Evolutionary conservation across 768 basidiomycete genomes (phyloP).

Genomic region (Phlegmacium glaucopus): DNA sequence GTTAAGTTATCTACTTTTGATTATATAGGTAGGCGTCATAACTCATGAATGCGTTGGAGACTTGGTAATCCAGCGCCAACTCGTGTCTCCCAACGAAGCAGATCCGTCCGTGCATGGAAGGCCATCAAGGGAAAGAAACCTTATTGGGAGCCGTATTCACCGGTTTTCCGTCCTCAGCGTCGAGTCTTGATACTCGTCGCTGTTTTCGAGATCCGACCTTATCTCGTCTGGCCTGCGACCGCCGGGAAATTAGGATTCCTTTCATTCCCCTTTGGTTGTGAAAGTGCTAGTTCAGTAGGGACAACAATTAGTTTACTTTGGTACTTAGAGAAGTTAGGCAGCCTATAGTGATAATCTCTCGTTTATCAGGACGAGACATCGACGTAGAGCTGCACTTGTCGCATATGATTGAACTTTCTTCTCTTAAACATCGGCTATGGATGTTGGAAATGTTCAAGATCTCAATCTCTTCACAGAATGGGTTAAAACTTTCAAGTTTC

Average conservation of each 20-base stretch:
- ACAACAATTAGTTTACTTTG: constrained; percentile 36
- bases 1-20: too few relatives aligned
- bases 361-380: not conserved
- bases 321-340: constrained; percentile 24
- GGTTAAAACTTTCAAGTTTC: not conserved
- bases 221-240: constrained; percentile 35
- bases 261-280: constrained; percentile 43
- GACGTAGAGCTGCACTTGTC: constrained; percentile 26
- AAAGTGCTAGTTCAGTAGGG: not conserved
- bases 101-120: too few relatives aligned
- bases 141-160: constrained; percentile 9
- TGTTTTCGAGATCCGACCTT: constrained; percentile 34
- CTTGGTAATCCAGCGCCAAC: too few relatives aligned
- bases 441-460: constrained; percentile 9
- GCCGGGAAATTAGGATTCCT: constrained; percentile 32
- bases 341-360: constrained; percentile 23
- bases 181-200: not conserved
- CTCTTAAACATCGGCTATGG: constrained; percentile 45
- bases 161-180: not conserved
- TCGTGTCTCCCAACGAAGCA: too few relatives aligned
- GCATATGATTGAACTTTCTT: constrained; percentile 36
- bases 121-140: constrained; percentile 11
- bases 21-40: too few relatives aligned
- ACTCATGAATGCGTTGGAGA: too few relatives aligned
- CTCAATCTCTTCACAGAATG: constrained; percentile 1